Conservation (phyloP, 441 rosid genomes). For the Croton setiger region DNA sequence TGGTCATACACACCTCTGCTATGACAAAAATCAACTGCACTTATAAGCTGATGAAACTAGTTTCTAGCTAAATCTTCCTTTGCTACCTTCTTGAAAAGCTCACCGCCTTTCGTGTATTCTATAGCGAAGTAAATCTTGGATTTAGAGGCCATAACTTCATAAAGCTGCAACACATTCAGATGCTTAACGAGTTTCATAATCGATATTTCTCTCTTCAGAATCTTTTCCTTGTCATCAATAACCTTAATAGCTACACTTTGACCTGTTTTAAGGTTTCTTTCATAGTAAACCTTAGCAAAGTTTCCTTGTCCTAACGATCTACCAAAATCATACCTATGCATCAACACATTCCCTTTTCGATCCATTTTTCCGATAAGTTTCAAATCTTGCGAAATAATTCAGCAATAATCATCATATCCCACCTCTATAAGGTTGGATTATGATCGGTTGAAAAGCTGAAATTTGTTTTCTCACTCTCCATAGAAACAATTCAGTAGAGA, state of each 20-base stretch:
- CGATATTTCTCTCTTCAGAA: constrained; percentile 61
- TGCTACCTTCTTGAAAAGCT: constrained; percentile 70
- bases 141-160: constrained; percentile 78
- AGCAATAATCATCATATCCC: not conserved
- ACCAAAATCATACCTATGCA: constrained; percentile 64
- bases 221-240: constrained; percentile 70
- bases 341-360: constrained; percentile 40
- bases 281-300: constrained; percentile 70
- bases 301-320: constrained; percentile 74
- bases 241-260: constrained; percentile 72
- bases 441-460: not conserved
- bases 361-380: constrained; percentile 19
- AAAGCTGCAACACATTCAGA: constrained; percentile 60
- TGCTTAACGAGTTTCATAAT: constrained; percentile 69
- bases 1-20: constrained; percentile 70
- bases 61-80: constrained; percentile 64
- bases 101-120: constrained; percentile 86
- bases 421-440: constrained; percentile 1
- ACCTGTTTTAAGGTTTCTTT: constrained; percentile 43
- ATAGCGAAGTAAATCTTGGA: constrained; percentile 65
- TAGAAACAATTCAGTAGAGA: constrained; percentile 16
- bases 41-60: constrained; percentile 65
- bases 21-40: constrained; percentile 72
- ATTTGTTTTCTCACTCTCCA: constrained; percentile 13
- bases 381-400: too few species aligned